Conservation (phyloP, 2,329 filamentous ascomycete species). For the Sporothrix curviconia region DNA sequence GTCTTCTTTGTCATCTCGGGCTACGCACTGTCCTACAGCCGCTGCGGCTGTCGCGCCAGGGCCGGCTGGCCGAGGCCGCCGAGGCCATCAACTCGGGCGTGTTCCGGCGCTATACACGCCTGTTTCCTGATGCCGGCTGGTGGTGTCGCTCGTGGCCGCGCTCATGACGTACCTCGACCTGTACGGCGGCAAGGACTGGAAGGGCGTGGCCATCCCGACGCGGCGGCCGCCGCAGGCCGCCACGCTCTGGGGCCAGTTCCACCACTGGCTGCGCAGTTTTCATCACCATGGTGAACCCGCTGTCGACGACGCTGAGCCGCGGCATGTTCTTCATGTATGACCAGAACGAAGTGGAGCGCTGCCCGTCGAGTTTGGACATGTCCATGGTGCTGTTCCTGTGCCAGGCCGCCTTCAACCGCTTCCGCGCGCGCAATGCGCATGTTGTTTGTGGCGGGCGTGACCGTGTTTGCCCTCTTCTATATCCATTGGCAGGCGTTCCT, state of each 20-base stretch:
- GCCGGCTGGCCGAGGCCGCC: constrained; percentile 16
- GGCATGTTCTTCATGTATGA: constrained; percentile 24
- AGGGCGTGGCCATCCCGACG: constrained; percentile 13
- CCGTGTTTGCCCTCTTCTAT: constrained; percentile 14
- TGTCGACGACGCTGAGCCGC: constrained; percentile 17
- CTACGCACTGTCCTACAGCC: constrained; percentile 22
- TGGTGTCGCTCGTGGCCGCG: constrained; percentile 14
- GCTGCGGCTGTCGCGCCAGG: constrained; percentile 18
- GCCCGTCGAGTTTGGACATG: constrained; percentile 31
- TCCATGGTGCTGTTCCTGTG: constrained; percentile 31
- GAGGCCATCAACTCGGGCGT: constrained; percentile 18
- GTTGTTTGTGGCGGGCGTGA: constrained; percentile 16
- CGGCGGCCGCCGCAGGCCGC: constrained; percentile 15
- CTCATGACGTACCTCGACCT: constrained; percentile 13
- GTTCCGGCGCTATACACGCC: constrained; percentile 20
- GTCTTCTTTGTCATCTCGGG: constrained; percentile 43
- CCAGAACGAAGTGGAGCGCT: constrained; percentile 32
- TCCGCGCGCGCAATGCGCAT: constrained; percentile 17
- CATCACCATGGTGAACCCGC: constrained; percentile 12
- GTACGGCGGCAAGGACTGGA: constrained; percentile 17
- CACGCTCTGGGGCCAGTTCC: constrained; percentile 11
- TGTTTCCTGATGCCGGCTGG: constrained; percentile 20
- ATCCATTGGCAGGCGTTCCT: constrained; percentile 26
- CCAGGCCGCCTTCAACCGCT: constrained; percentile 27
- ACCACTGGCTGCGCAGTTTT: constrained; percentile 15